A percentile compares a stretch with the other conserved stretches of the same genome.
Conservation (phyloP, 2,329 filamentous ascomycete species). For the Alternaria gansuensis region DNA sequence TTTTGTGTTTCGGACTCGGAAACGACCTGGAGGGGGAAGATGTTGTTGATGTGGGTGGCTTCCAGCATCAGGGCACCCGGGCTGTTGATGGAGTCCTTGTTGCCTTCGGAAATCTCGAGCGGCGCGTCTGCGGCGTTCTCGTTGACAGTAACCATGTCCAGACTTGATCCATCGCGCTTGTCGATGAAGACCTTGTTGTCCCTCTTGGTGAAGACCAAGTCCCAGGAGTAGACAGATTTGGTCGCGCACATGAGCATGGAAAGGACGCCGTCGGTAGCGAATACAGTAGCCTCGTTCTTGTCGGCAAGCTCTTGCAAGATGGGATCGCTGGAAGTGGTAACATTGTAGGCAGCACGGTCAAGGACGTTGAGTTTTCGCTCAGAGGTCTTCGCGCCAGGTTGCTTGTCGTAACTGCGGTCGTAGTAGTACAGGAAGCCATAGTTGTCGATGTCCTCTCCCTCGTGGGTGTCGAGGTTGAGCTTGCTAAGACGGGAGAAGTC, state of each 20-base stretch:
- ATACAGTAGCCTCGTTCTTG: constrained; percentile 94
- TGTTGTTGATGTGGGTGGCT: constrained; percentile 99
- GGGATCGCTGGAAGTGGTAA: constrained; percentile 94
- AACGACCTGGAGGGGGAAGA: constrained; percentile 97
- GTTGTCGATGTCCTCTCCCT: constrained; percentile 92
- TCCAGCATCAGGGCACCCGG: constrained; percentile 93
- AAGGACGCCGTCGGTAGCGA: constrained; percentile 94
- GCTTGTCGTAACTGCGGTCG: constrained; percentile 94
- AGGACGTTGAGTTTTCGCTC: constrained; percentile 88
- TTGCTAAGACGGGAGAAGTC: constrained; percentile 96
- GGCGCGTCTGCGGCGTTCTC: constrained; percentile 97
- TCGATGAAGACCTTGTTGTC: constrained; percentile 98
- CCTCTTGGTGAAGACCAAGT: constrained; percentile 91
- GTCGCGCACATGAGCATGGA: constrained; percentile 99
- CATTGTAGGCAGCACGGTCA: constrained; percentile 96
- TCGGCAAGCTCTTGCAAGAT: constrained; percentile 97
- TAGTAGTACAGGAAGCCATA: constrained; percentile 99
- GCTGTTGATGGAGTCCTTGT: constrained; percentile 94
- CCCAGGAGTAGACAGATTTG: constrained; percentile 97
- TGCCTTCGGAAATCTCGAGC: constrained; percentile 87
- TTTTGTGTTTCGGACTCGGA: constrained; percentile 80
- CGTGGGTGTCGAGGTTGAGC: constrained; percentile 92
- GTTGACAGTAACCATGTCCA: constrained; percentile 98
- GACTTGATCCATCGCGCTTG: constrained; percentile 93
- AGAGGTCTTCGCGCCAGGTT: constrained; percentile 80